phyloP scores from a whole-genome alignment of 2,329 filamentous ascomycete species.

The Fusarium succisae region DNA sequence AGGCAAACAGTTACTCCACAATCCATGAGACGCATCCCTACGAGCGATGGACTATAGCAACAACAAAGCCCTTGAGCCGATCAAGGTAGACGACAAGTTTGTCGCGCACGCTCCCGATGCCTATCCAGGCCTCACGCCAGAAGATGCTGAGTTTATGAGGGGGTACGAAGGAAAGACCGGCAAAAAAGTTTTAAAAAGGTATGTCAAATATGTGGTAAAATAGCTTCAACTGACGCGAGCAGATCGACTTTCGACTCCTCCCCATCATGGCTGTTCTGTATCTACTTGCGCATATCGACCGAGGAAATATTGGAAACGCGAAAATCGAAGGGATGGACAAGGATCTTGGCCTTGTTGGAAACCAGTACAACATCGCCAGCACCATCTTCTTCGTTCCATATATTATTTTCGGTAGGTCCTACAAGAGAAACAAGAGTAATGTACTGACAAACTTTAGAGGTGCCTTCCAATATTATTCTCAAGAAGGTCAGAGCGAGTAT shows the following conservation, averaged over 20 bases:
- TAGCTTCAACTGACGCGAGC: not conserved
- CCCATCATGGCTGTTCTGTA: conserved; percentile 30
- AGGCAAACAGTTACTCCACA: fast-evolving
- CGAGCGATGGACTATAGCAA: not conserved
- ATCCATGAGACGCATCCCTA: too few species aligned
- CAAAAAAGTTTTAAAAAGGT: conserved; percentile 28
- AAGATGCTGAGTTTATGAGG: conserved; percentile 26
- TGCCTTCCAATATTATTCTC: conserved; percentile 49
- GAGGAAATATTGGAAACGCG: conserved; percentile 39
- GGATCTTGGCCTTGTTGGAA: conserved; percentile 59
- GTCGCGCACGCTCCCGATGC: conserved; percentile 7
- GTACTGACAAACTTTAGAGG: conserved; percentile 44
- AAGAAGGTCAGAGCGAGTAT: conserved; percentile 48
- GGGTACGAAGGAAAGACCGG: conserved; percentile 26
- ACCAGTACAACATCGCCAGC: conserved; percentile 61
- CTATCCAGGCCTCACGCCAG: conserved; percentile 38
- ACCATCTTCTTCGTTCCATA: conserved; percentile 68
- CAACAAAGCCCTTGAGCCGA: not conserved
- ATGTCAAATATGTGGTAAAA: not conserved
- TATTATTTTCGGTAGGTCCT: conserved; percentile 45
- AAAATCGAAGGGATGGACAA: conserved; percentile 53
- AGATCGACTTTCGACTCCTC: conserved; percentile 34
- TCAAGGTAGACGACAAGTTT: conserved; percentile 4
- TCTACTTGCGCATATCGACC: conserved; percentile 30
- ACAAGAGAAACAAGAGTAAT: not conserved